Percentiles rank a stretch among this genome's conserved stretches.
phyloP scores from a whole-genome alignment of 2,329 filamentous ascomycete genomes.

The Sporothrix humicola region DNA sequence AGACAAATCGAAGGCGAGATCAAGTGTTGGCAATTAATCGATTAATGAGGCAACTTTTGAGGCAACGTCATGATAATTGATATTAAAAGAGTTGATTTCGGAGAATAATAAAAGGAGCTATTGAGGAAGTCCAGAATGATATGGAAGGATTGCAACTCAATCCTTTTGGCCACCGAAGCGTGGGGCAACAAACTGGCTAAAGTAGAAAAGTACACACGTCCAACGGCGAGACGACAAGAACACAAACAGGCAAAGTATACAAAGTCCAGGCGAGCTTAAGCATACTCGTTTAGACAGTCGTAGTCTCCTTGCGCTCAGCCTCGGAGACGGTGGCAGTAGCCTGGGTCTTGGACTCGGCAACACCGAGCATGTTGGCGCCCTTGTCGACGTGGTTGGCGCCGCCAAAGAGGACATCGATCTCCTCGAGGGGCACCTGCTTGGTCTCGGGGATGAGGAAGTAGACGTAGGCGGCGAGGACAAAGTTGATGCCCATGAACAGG shows the following conservation, averaged over 20 bases:
- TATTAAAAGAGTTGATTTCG: background rate
- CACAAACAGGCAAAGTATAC: background rate
- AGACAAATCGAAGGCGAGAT: background rate
- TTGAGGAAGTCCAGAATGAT: background rate
- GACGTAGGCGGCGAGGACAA: conserved; percentile 53
- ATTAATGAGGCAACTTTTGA: background rate
- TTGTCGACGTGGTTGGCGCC: conserved; percentile 62
- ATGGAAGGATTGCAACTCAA: background rate
- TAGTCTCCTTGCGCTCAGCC: conserved; percentile 28
- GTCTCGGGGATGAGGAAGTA: conserved; percentile 56
- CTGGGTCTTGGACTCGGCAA: conserved; percentile 36
- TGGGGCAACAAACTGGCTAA: background rate
- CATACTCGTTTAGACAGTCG: background rate
- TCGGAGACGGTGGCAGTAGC: conserved; percentile 35
- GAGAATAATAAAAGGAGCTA: background rate
- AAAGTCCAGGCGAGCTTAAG: background rate
- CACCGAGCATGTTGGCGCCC: conserved; percentile 54
- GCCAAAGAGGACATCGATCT: conserved; percentile 62
- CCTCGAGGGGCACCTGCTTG: conserved; percentile 56
- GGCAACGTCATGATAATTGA: background rate
- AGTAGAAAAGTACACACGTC: background rate
- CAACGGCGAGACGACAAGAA: background rate
- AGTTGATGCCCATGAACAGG: conserved; percentile 52
- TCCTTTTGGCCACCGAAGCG: no score
- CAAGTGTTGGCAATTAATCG: background rate